Conservation (phyloP, 2,329 filamentous ascomycete genomes). For the Arthrobotrys iridis region DNA sequence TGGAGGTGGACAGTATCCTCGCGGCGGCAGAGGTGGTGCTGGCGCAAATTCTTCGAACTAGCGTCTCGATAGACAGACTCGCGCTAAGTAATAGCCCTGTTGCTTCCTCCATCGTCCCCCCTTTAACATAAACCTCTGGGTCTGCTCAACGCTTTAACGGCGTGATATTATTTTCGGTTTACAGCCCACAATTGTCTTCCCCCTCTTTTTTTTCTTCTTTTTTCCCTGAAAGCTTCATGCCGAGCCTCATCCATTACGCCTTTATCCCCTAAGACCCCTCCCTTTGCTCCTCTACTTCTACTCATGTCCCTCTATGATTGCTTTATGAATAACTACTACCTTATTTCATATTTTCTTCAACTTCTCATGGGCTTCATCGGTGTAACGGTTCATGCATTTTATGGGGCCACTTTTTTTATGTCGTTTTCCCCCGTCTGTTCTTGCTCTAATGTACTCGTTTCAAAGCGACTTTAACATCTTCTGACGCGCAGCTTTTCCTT, state of each 20-base stretch:
- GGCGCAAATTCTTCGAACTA: constrained; percentile 43
- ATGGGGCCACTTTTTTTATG: constrained; percentile 36
- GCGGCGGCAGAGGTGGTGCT: constrained; percentile 34
- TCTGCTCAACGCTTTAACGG: not conserved
- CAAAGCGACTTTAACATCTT: constrained; percentile 44
- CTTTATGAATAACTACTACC: not conserved
- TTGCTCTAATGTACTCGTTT: constrained; percentile 41
- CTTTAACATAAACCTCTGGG: not conserved
- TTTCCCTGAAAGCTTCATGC: not conserved
- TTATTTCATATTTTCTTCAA: constrained; percentile 29
- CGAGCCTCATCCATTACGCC: not conserved
- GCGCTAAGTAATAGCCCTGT: not conserved
- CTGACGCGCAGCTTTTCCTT: constrained; percentile 55
- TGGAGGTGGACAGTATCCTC: constrained; percentile 41
- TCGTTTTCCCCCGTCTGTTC: constrained; percentile 22
- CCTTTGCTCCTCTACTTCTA: not conserved
- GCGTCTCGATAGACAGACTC: constrained; percentile 20
- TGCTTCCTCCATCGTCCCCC: not conserved
- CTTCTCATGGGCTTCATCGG: constrained; percentile 34
- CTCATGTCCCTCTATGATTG: no score
- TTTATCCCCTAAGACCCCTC: not conserved
- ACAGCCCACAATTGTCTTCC: not conserved
- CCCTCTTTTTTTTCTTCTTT: not conserved
- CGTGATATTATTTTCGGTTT: constrained; percentile 4
- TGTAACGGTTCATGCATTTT: constrained; percentile 52